Percentiles rank a stretch among this genome's conserved stretches.
Evolutionary conservation across 2,329 filamentous ascomycete genomes (phyloP).

Genomic region (Diaporthe ilicicola): DNA sequence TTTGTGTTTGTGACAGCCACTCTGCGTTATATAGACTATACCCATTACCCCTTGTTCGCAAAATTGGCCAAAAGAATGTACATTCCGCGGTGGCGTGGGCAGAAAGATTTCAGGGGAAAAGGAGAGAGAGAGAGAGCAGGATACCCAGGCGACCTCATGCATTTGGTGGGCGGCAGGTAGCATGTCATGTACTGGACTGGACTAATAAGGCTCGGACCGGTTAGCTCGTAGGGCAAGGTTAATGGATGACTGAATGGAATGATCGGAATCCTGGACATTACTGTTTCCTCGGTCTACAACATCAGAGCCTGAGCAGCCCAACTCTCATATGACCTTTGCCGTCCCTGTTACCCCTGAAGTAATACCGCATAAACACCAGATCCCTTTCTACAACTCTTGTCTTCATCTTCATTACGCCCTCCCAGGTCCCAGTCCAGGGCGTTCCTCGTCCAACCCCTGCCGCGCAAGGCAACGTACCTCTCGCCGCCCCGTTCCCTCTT

Average conservation of each 20-base stretch:
- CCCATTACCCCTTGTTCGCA: conserved; percentile 27
- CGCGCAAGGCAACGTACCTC: conserved; percentile 40
- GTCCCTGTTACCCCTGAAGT: conserved; percentile 61
- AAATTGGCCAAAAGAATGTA: conserved; percentile 27
- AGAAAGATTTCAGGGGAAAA: not conserved
- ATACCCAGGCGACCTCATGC: conserved; percentile 15
- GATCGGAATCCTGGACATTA: not conserved
- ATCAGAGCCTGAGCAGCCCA: conserved; percentile 41
- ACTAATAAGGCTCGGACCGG: not conserved
- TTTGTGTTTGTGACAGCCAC: conserved; percentile 3
- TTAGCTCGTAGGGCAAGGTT: conserved; percentile 1
- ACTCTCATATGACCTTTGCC: conserved; percentile 64
- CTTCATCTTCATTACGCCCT: not conserved
- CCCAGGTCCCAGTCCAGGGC: not conserved
- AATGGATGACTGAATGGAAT: conserved; percentile 7
- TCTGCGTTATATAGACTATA: conserved; percentile 34
- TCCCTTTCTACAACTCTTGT: conserved; percentile 36
- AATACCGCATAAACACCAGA: conserved; percentile 63
- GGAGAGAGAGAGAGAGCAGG: conserved; percentile 2
- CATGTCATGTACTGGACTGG: not conserved
- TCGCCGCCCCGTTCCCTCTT: conserved; percentile 38
- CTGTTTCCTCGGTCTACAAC: not conserved
- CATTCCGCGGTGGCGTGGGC: conserved; percentile 4
- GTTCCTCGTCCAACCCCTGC: conserved; percentile 33
- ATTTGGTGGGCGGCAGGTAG: not conserved